phyloP scores from a whole-genome alignment of 1,139 yeast genomes.

The Suhomyces bokatorum region DNA sequence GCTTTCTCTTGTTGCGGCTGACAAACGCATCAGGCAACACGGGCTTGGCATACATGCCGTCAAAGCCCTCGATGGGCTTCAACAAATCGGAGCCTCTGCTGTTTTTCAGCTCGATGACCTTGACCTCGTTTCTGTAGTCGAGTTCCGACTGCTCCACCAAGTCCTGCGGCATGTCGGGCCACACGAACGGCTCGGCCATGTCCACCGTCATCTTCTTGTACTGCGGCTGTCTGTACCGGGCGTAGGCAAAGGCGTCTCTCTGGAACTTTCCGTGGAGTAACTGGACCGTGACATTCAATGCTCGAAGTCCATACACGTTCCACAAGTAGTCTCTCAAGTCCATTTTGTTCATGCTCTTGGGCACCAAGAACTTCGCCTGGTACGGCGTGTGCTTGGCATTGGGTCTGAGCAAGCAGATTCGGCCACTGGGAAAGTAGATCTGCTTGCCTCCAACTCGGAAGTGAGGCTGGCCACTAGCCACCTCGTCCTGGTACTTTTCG shows the following conservation, averaged over 20 bases:
- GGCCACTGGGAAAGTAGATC: constrained; percentile 80
- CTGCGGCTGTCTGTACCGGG: constrained; percentile 78
- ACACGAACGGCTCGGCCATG: constrained; percentile 87
- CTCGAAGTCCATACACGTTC: constrained; percentile 85
- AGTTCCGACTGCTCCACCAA: constrained; percentile 25
- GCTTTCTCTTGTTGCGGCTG: constrained; percentile 49
- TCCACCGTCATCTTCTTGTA: constrained; percentile 93
- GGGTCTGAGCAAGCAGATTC: constrained; percentile 77
- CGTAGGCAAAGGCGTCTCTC: constrained; percentile 60
- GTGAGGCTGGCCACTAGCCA: constrained; percentile 71
- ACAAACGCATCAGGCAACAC: constrained; percentile 72
- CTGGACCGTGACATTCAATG: constrained; percentile 83
- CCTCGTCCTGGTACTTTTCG: constrained; percentile 52
- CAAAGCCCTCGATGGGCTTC: constrained; percentile 72
- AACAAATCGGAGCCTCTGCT: constrained; percentile 64
- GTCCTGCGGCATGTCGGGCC: constrained; percentile 69
- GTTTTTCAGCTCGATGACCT: constrained; percentile 30
- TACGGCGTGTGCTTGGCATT: constrained; percentile 94
- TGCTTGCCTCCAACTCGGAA: constrained; percentile 74
- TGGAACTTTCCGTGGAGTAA: constrained; percentile 71
- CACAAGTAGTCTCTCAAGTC: constrained; percentile 89
- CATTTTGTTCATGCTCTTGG: constrained; percentile 84
- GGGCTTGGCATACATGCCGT: constrained; percentile 74
- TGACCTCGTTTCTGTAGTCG: constrained; percentile 29
- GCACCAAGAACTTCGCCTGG: constrained; percentile 92